Conservation (phyloP, 768 basidiomycete genomes). For the Mycena haematopus region DNA sequence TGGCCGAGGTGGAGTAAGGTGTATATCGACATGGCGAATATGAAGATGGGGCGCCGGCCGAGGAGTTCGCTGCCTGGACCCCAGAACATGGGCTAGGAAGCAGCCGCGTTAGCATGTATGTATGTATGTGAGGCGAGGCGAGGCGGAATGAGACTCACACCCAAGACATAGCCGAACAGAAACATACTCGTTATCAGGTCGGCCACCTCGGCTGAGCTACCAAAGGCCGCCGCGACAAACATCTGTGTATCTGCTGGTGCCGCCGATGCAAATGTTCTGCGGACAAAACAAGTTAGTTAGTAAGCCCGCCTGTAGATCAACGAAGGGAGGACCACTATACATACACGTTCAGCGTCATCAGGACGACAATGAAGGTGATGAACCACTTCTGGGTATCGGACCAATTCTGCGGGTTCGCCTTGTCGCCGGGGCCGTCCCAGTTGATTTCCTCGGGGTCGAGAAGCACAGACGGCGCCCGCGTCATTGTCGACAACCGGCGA, state of each 20-base stretch:
- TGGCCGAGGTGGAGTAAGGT: slow-evolving; percentile 64
- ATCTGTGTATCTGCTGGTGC: slow-evolving; percentile 52
- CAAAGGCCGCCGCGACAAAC: slow-evolving; percentile 46
- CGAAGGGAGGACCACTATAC: slow-evolving; percentile 30
- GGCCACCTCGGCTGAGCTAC: slow-evolving; percentile 48
- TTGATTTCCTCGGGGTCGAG: slow-evolving; percentile 46
- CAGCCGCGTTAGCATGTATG: background rate
- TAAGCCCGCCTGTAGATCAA: too few species aligned
- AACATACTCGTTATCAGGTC: slow-evolving; percentile 58
- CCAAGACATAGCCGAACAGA: slow-evolving; percentile 59
- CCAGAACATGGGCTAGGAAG: slow-evolving; percentile 55
- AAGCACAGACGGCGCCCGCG: slow-evolving; percentile 24
- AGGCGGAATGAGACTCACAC: slow-evolving; percentile 55
- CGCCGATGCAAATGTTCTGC: slow-evolving; percentile 66
- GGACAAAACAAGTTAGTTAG: background rate
- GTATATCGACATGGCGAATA: slow-evolving; percentile 56
- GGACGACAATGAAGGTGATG: slow-evolving; percentile 47
- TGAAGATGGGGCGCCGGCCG: slow-evolving; percentile 59
- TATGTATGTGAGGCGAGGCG: slow-evolving; percentile 49
- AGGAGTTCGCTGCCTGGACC: slow-evolving; percentile 67
- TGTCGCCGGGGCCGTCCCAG: slow-evolving; percentile 65
- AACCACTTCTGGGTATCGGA: slow-evolving; percentile 50
- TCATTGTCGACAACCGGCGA: background rate
- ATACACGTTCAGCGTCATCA: slow-evolving; percentile 64
- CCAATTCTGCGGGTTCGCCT: slow-evolving; percentile 64